These are phyloP conservation scores for Guadua angustifolia DNA, from an alignment of 176 grass and related monocot genomes.

Conservation along the genomic window DNA sequence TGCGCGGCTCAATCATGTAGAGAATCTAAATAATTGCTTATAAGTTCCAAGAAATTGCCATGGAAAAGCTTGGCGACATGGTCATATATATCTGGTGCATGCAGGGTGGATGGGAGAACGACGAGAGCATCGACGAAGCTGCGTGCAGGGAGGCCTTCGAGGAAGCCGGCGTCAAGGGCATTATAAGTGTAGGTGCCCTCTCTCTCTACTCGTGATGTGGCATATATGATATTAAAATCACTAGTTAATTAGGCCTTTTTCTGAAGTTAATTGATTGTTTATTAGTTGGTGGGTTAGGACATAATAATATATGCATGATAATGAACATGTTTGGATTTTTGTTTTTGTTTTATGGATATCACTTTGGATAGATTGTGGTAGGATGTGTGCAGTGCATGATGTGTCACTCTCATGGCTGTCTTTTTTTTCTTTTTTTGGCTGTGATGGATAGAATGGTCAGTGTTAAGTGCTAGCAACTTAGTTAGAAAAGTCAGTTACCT, in stretches of 20 bases:
- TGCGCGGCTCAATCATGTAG: conserved; percentile 15
- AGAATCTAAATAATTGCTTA: conserved; percentile 24
- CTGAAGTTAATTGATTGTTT: neutral
- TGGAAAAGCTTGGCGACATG: conserved; percentile 28
- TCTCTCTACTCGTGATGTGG: conserved; percentile 27
- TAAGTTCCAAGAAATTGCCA: conserved; percentile 16
- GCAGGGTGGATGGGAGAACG: conserved; percentile 88
- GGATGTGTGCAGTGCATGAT: neutral
- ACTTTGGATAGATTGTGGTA: neutral
- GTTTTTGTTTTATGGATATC: neutral
- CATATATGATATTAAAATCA: neutral
- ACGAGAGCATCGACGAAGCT: conserved; percentile 72
- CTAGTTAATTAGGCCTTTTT: neutral
- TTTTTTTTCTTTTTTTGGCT: neutral
- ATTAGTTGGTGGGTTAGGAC: neutral
- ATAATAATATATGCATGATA: conserved; percentile 27
- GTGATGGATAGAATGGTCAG: conserved; percentile 30
- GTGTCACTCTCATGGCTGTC: conserved; percentile 17
- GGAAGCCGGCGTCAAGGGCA: conserved; percentile 86
- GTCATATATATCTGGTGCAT: conserved; percentile 24
- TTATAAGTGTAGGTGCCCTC: conserved; percentile 54
- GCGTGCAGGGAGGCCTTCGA: conserved; percentile 78
- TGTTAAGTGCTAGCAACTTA: neutral
- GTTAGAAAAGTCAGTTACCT: conserved; percentile 6
- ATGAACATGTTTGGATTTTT: conserved; percentile 32